Evolutionary conservation across 345 rosid species (phyloP), one percentile per base, ranked within the genome.

Genomic region (Cardamine resedifolia): DNA sequence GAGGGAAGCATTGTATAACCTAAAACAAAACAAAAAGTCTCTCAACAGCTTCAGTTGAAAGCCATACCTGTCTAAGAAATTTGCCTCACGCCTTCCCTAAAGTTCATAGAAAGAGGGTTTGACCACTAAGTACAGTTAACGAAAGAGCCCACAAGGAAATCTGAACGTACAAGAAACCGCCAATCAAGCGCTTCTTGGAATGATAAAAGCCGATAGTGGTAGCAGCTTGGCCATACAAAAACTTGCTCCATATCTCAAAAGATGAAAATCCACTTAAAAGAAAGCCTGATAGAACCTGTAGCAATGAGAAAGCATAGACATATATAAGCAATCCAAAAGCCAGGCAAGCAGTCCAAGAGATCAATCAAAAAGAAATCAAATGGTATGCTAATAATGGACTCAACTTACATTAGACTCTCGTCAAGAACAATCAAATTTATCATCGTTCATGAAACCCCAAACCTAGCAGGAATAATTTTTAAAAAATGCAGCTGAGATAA

Each of bases 131-230:
- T 95, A 83, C 96, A 88, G 80, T 91, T 95, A 76, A 89, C 86
- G 71, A 91, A 91, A 81, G 93, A 89, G 81, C 85, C 89, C 85
- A 86, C 74, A 77, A 88, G 90, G 73, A 88, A 89, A 80, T 86
- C 90, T 82, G 96, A 88, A 82, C 62, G 84, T 74, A 83, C 76
- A 59, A 85, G 83, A 83, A 89, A 89, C 84, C 96, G 90, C 99
- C 96, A 89, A 59, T 88, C 89, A 23, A 95, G 96, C 81, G 83
- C 91, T 91, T 90, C 91, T 83, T 87, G 93, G 83, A 88, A 84
- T 53, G 91, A 85, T 76, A 87, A 81, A 78, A 74, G 87, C 73
- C 77, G 83, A 74, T 68, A 82, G 74, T 59, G 83, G 85, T 74
- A 83, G 87, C 85, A 84, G 77, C 83, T 88, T 79, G 91, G 84